Evolutionary conservation across 73 alveolate genomes (phyloP), one percentile per base, ranked within the genome.

Genomic region (Stentor coeruleus): DNA sequence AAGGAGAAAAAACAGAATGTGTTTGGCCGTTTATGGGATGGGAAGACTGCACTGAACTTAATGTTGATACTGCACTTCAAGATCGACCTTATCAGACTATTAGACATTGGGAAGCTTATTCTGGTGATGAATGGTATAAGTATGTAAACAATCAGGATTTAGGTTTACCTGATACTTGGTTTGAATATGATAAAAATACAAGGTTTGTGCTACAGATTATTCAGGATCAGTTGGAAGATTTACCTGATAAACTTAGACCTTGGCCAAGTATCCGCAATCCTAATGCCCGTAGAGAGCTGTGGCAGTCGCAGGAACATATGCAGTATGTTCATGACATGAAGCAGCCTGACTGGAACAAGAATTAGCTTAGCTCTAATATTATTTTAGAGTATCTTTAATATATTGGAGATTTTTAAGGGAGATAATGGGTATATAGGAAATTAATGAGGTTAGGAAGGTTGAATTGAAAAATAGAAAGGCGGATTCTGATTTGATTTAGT

Each of bases 121-220:
- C 96, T 36, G 88, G 93, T 88, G 96, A 93, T 77, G 98, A 94
- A n/a, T 75, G 83, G 83, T 75, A 75, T 33, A 75, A 75, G 72
- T 75, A 75, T 38, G 83, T 37, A 31, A 91, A 94, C 37, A 96
- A 94, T 85, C 86, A 89, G 57, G 98, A 94, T 83, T 84, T 94
- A 87, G 96, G 96, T 58, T 96, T 94, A 26, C 98, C 98, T 28
- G 91, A 88, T 87, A 82, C 98, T 3, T 94, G 97, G 97, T 94
- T 94, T 85, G 98, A 94, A 82, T 94, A 94, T 74, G 98, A 94
- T 82, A 58, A 73, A 60, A 75, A 75, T 3, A 36, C 72, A n/a
- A 91, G 88, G 57, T 72, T 58, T 76, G 76, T 88, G 58, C 39
- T 75, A n/a, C 35, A 14, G 2, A 31, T 75, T 31, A 39, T 93